phyloP scores from a whole-genome alignment of 805 yeast genomes.

The Myxozyma monticola region DNA sequence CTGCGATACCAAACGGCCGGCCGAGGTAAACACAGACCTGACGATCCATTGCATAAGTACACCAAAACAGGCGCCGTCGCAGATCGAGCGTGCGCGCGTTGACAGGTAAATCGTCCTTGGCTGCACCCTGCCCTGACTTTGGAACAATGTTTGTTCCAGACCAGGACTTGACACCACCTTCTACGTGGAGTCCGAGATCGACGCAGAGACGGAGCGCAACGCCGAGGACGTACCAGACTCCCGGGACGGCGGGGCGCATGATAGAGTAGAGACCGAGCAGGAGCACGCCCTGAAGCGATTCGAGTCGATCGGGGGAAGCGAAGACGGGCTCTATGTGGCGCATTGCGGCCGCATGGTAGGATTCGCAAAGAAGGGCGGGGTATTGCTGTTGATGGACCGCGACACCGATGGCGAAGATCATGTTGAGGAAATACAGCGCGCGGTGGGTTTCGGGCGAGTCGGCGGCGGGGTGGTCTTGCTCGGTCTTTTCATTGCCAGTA shows the following conservation, averaged over 20 bases:
- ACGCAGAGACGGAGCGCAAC: conserved; percentile 76
- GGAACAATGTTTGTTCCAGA: conserved; percentile 29
- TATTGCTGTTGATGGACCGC: conserved; percentile 70
- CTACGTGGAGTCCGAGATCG: conserved; percentile 82
- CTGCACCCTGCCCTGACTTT: conserved; percentile 22
- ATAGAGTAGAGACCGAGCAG: conserved; percentile 68
- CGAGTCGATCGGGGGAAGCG: conserved; percentile 60
- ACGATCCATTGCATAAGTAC: conserved; percentile 80
- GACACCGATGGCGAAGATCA: conserved; percentile 78
- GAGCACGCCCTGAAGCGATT: conserved; percentile 69
- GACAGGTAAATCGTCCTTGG: conserved; percentile 21
- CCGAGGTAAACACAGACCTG: conserved; percentile 85
- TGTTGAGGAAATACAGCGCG: conserved; percentile 64
- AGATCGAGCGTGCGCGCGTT: conserved; percentile 65
- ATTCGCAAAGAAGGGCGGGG: conserved; percentile 63
- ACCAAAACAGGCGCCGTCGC: conserved; percentile 82
- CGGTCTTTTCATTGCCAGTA: conserved; percentile 1
- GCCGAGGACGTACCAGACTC: conserved; percentile 90
- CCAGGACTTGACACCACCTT: conserved; percentile 41
- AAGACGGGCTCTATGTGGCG: conserved; percentile 58
- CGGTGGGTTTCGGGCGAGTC: conserved; percentile 26
- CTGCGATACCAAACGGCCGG: conserved; percentile 86
- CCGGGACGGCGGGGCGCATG: conserved; percentile 88
- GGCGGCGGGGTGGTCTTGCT: conserved; percentile 11
- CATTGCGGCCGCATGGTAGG: conserved; percentile 68